Conservation (phyloP, 257 asterid genomes). For the Coffea canephora region DNA sequence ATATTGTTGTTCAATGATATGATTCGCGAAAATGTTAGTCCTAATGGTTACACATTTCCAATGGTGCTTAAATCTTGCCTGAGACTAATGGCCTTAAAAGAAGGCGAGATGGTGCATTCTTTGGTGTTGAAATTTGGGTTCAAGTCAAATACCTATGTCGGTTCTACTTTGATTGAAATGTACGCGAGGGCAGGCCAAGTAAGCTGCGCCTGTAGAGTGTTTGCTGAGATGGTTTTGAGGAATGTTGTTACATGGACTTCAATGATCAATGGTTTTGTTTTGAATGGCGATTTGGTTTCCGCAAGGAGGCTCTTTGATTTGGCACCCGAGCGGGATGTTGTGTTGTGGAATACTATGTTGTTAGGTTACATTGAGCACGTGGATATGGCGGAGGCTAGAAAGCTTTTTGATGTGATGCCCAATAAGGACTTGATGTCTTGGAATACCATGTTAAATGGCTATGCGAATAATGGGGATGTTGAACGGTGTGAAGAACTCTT, state of each 20-base stretch:
- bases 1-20: slow-evolving; percentile 46
- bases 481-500: slow-evolving; percentile 61
- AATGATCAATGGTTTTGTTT: slow-evolving; percentile 62
- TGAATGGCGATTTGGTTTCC: slow-evolving; percentile 47
- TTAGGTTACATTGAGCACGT: slow-evolving; percentile 48
- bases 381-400: slow-evolving; percentile 64
- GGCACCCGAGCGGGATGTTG: slow-evolving; percentile 74
- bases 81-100: slow-evolving; percentile 44
- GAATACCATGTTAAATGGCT: slow-evolving; percentile 81
- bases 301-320: slow-evolving; percentile 72
- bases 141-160: slow-evolving; percentile 27
- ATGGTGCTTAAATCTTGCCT: slow-evolving; percentile 69
- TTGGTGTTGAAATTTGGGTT: slow-evolving; percentile 25
- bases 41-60: slow-evolving; percentile 64
- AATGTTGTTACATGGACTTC: slow-evolving; percentile 91
- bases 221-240: slow-evolving; percentile 64
- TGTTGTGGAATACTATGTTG: slow-evolving; percentile 76
- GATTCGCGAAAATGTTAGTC: slow-evolving; percentile 61
- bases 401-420: slow-evolving; percentile 70
- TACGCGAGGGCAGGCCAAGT: slow-evolving; percentile 43
- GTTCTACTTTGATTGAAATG: slow-evolving; percentile 72
- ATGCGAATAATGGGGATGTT: slow-evolving; percentile 59
- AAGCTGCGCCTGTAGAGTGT: slow-evolving; percentile 53
- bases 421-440: slow-evolving; percentile 69
- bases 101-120: slow-evolving; percentile 70